Percentiles rank a stretch among this genome's conserved stretches.
Evolutionary conservation across 2,329 filamentous ascomycete genomes (phyloP).

Genomic region (Penicillium sp.): DNA sequence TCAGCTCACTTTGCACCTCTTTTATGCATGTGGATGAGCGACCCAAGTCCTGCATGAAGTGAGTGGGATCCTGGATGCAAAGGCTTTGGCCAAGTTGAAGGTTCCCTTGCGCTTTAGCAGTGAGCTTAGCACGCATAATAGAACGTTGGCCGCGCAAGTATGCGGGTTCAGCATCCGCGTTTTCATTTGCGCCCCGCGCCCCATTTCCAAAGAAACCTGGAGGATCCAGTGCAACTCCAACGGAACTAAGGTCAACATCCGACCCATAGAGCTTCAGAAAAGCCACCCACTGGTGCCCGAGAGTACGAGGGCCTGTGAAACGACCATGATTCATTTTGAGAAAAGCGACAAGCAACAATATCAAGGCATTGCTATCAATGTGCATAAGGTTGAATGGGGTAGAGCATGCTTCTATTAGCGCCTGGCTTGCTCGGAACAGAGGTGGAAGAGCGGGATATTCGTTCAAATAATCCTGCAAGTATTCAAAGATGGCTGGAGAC

Average conservation of each 20-base stretch:
- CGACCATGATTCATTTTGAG: slow-evolving; percentile 45
- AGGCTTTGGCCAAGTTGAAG: slow-evolving; percentile 39
- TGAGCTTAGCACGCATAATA: slow-evolving; percentile 35
- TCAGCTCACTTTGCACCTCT: slow-evolving; percentile 49
- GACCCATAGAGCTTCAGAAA: slow-evolving; percentile 52
- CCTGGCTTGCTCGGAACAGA: slow-evolving; percentile 52
- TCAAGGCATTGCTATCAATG: slow-evolving; percentile 54
- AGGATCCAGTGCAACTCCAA: slow-evolving; percentile 52
- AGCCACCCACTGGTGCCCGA: slow-evolving; percentile 46
- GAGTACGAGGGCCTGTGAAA: slow-evolving; percentile 27
- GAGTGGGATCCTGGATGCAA: slow-evolving; percentile 59
- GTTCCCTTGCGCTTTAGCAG: slow-evolving; percentile 34
- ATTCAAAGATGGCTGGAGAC: slow-evolving; percentile 38
- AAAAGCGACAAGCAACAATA: slow-evolving; percentile 58
- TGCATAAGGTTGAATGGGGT: slow-evolving; percentile 40
- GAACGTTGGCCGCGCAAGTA: slow-evolving; percentile 40
- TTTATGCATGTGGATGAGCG: slow-evolving; percentile 48
- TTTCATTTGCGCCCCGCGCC: slow-evolving; percentile 9
- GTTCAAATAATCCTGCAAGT: slow-evolving; percentile 47
- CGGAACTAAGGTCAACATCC: slow-evolving; percentile 44
- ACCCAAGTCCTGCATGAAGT: slow-evolving; percentile 58
- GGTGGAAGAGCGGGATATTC: slow-evolving; percentile 51
- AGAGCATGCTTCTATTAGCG: slow-evolving; percentile 50
- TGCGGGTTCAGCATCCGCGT: slow-evolving; percentile 16
- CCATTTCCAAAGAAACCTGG: slow-evolving; percentile 40